phyloP scores from a whole-genome alignment of 495 filamentous ascomycete species.

The Penicillium turbatum region DNA sequence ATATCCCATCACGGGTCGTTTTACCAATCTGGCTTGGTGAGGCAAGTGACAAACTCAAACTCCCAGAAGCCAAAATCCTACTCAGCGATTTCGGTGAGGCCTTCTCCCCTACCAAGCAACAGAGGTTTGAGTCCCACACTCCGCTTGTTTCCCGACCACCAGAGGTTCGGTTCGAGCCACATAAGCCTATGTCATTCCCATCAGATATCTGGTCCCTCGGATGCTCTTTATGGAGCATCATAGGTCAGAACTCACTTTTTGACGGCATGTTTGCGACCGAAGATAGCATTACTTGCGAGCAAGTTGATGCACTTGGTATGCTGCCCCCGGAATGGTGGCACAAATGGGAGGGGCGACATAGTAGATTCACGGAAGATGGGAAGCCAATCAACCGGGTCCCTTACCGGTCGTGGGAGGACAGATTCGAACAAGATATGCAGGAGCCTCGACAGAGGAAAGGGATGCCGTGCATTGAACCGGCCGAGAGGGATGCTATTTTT shows the following conservation, averaged over 20 bases:
- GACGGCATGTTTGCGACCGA: constrained; percentile 13
- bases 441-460: constrained; percentile 5
- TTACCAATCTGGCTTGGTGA: constrained; percentile 28
- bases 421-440: constrained; percentile 11
- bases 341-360: constrained; percentile 9
- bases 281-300: constrained; percentile 22
- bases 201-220: constrained; percentile 34
- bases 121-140: neutral
- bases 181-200: constrained; percentile 19
- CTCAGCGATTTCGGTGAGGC: constrained; percentile 37
- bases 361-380: constrained; percentile 13
- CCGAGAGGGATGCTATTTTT: constrained; percentile 5
- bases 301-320: constrained; percentile 20
- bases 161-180: constrained; percentile 14
- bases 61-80: constrained; percentile 28
- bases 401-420: constrained; percentile 11
- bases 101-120: neutral
- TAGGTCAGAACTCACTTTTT: constrained; percentile 9
- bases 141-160: neutral
- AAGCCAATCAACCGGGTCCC: constrained; percentile 9
- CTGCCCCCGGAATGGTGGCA: constrained; percentile 24
- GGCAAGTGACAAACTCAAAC: constrained; percentile 23
- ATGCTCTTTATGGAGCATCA: constrained; percentile 26
- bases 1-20: constrained; percentile 21
- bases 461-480: constrained; percentile 4